Base-by-base conservation (phyloP, 1,139 yeast genomes). In the Citeromyces siamensis region DNA sequence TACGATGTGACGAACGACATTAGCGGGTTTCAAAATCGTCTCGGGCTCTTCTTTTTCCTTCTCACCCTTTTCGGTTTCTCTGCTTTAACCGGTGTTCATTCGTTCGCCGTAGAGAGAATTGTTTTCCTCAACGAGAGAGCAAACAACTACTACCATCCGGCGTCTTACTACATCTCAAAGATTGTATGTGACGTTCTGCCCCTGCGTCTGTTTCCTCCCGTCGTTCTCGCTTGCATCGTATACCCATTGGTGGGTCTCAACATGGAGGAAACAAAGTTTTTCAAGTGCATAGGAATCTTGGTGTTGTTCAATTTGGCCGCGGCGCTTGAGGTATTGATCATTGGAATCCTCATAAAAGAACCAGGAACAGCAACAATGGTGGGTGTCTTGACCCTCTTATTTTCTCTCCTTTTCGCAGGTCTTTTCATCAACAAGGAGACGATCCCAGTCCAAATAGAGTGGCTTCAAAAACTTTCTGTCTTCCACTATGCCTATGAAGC, bases 401-500 rank as follows among this genome's bases (percentile, higher is more conserved):
- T 88, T 48, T 84, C 95, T 3, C 63, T 90, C 40, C 62, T 90
- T 39, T 90, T 90, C 64, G 95, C 97, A 2, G 98, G 98, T 0
- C 64, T 90, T 40, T 88, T 90, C 54, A 75, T 90, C 51, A 90
- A 90, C 53, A 80, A 81, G 46, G 80, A 77, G 40, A 76, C 81
- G 33, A 72, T 81, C 51, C 84, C 84, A 9, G 58, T 67, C 4
- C 81, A 77, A 40, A 73, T 86, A 38, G 71, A 71, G 42, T 82
- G 90, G 77, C 62, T 88, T 44, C 88, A 86, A 58, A 82, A 82
- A 64, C 55, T 86, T 27, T 85, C 96, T 1, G 74, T 90, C 38
- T 90, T 88, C 69, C 97, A 90, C 56, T 90, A 86, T 52, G 96
- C 95, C 0, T 90, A 88, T 53, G 98, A 90, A 53, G 84, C 96